Evolutionary conservation across 108 stramenopile species (phyloP).

Genomic region (Discostella pseudostelligera): DNA sequence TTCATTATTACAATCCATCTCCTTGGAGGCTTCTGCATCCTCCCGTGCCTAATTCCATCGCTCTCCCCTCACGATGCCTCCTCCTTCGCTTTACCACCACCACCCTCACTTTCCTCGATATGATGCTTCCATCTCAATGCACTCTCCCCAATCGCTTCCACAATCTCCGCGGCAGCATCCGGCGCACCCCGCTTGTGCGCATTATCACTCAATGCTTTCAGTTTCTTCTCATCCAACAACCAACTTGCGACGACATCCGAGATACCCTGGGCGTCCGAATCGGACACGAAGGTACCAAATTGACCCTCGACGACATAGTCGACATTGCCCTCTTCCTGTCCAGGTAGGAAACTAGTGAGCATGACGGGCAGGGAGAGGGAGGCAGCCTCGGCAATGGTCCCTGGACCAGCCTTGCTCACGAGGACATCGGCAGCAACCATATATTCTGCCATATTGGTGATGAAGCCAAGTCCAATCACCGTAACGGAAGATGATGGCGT

Average conservation of each 20-base stretch:
- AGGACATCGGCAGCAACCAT: slow-evolving; percentile 96
- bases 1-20: background rate
- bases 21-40: too few relatives aligned
- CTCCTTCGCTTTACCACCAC: background rate
- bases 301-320: slow-evolving; percentile 80
- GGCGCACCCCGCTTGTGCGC: slow-evolving; percentile 69
- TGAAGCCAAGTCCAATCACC: slow-evolving; percentile 86
- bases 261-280: slow-evolving; percentile 72
- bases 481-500: slow-evolving; percentile 25
- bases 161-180: slow-evolving; percentile 82
- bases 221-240: slow-evolving; percentile 59
- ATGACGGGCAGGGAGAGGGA: slow-evolving; percentile 90
- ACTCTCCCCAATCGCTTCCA: slow-evolving; percentile 70
- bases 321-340: slow-evolving; percentile 90
- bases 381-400: slow-evolving; percentile 97
- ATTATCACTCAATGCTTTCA: slow-evolving; percentile 59
- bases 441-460: slow-evolving; percentile 94
- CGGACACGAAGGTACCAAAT: slow-evolving; percentile 73
- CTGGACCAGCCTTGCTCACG: slow-evolving; percentile 96
- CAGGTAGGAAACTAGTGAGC: slow-evolving; percentile 87
- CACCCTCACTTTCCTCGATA: slow-evolving; percentile 9
- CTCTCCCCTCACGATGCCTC: background rate
- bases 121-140: slow-evolving; percentile 50
- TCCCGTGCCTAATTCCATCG: too few relatives aligned
- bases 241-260: slow-evolving; percentile 72